Conservation (phyloP, 2,329 filamentous ascomycete genomes). For the Pseudopithomyces chartarum region DNA sequence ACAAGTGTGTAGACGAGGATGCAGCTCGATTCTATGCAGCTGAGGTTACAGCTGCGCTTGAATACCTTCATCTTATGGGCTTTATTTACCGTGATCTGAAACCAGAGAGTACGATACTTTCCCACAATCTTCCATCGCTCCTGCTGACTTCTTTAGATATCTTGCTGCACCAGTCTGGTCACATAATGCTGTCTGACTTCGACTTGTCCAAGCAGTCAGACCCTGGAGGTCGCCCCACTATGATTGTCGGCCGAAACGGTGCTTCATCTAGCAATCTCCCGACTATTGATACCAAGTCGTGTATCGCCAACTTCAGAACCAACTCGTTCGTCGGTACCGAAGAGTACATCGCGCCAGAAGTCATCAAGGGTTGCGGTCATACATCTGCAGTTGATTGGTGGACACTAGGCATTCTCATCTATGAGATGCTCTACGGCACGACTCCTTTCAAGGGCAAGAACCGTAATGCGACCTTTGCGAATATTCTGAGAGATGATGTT, state of each 20-base stretch:
- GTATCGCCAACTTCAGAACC: constrained; percentile 96
- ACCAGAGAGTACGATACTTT: constrained; percentile 77
- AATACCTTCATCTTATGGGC: constrained; percentile 98
- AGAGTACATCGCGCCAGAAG: constrained; percentile 98
- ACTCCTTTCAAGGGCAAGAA: constrained; percentile 99
- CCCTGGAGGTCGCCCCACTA: constrained; percentile 91
- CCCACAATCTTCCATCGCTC: background rate
- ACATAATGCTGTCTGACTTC: constrained; percentile 99
- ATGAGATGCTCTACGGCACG: constrained; percentile 98
- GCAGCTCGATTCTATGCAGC: constrained; percentile 97
- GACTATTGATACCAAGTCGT: constrained; percentile 98
- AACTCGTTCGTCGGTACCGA: constrained; percentile 99
- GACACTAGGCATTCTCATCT: constrained; percentile 95
- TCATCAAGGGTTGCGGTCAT: constrained; percentile 98
- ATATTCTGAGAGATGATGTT: constrained; percentile 93
- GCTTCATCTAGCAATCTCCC: constrained; percentile 85
- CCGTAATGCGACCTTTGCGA: constrained; percentile 95
- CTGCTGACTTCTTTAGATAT: constrained; percentile 71
- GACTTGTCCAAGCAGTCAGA: constrained; percentile 98
- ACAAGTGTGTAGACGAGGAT: constrained; percentile 96
- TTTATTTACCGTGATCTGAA: constrained; percentile 99
- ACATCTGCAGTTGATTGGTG: constrained; percentile 99
- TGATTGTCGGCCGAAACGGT: constrained; percentile 88
- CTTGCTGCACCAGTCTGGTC: constrained; percentile 95
- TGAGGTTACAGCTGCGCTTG: constrained; percentile 93